Evolutionary conservation across 2,329 filamentous ascomycete genomes (phyloP), one percentile per base, ranked within the genome.

Genomic region (Aureobasidium sp.): DNA sequence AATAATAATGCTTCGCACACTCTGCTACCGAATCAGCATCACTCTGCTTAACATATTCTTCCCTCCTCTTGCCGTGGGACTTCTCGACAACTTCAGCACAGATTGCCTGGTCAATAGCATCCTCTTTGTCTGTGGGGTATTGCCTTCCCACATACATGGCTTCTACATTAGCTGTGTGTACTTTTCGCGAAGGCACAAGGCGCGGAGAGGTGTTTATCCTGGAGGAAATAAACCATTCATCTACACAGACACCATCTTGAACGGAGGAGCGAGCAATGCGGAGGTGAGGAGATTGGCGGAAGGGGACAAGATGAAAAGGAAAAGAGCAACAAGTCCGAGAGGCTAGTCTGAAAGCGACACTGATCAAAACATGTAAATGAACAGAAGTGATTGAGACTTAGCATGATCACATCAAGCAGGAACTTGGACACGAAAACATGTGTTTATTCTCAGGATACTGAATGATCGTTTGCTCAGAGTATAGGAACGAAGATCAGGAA

Each of bases 151-250:
- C 61, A 65, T 76, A 5, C 75, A 77, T 62, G 74, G 72, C 44
- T 76, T 77, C 65, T 77, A 76, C 64, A 70, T 77, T 55, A 71
- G 67, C 34, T 71, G 71, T 61, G 71, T 70, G 0, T 77, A 75
- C 63, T 77, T 76, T 6, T 49, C 44, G 16, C 57, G 57, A 27
- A 49, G 57, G 25, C 44, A 59, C 25, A 59, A 73, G 70, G 74
- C 74, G 16, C 68, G 70, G 42, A 73, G 71, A 62, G 74, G 74
- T 5, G 62, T 66, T 39, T 76, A 71, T 53, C 75, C 75, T 2
- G 75, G 75, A 11, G 68, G 69, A 2, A 63, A 65, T 5, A 73
- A 72, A 57, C 58, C 68, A 3, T 65, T 75, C 34, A 75, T 76
- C 60, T 69, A 69, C 57, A 73, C 72, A 9, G 62, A 69, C n/a